A percentile compares a stretch with the other conserved stretches of the same genome.
Conservation (phyloP, 2,329 filamentous ascomycete genomes). For the Pseudogymnoascus sp. region DNA sequence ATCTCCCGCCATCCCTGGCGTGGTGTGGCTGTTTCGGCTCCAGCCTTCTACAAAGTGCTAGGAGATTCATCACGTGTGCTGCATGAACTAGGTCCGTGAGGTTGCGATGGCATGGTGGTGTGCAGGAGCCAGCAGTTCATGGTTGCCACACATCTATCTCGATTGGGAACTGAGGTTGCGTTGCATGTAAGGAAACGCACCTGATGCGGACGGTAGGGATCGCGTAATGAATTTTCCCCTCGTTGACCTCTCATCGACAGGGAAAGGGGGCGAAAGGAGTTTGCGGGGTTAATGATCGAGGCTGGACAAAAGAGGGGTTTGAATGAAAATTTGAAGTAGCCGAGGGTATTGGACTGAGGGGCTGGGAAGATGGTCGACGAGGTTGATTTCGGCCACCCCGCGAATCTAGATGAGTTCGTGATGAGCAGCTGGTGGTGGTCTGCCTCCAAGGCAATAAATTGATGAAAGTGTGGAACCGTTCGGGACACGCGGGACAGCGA, state of each 20-base stretch:
- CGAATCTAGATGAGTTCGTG: neutral
- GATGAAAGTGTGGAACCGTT: neutral
- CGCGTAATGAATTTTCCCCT: neutral
- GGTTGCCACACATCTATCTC: neutral
- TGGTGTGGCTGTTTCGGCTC: neutral
- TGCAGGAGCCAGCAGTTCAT: constrained; percentile 4
- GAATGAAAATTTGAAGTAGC: neutral
- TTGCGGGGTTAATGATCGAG: neutral
- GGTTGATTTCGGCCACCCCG: neutral
- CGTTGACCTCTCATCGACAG: neutral
- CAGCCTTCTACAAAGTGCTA: neutral
- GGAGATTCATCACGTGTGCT: neutral
- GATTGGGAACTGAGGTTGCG: neutral
- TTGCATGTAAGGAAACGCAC: neutral
- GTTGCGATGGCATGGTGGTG: neutral
- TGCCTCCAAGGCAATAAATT: neutral
- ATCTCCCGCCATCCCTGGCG: neutral
- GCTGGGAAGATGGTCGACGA: neutral
- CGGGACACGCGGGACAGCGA: neutral
- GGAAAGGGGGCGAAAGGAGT: neutral
- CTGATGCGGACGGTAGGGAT: neutral
- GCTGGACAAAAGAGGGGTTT: neutral
- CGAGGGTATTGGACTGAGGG: neutral
- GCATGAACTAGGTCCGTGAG: neutral
- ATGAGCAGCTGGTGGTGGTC: neutral